Evolutionary conservation across 1,284 basidiomycete genomes (phyloP).

Genomic region (Rhodofomes roseus): DNA sequence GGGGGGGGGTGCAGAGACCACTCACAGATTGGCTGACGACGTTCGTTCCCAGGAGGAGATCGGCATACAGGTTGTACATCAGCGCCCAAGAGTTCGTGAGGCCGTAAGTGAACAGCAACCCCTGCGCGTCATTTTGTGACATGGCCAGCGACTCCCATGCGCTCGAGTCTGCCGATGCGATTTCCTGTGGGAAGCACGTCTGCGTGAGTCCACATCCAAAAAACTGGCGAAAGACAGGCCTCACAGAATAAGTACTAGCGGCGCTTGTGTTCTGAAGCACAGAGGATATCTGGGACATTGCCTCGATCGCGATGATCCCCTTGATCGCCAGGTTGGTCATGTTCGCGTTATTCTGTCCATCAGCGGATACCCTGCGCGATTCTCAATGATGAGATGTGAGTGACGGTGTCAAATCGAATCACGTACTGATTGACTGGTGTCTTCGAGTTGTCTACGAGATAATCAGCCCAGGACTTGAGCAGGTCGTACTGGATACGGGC

Average conservation of each 20-base stretch:
- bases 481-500: conserved; percentile 39
- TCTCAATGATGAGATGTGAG: conserved; percentile 13
- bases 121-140: conserved; percentile 30
- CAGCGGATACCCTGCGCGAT: conserved; percentile 63
- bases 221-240: conserved; percentile 10
- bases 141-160: conserved; percentile 28
- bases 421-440: conserved; percentile 47
- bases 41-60: conserved; percentile 44
- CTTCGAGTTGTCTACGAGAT: conserved; percentile 57
- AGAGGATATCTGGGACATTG: conserved; percentile 55
- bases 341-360: conserved; percentile 44
- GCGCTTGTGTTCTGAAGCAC: conserved; percentile 44
- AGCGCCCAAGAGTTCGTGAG: conserved; percentile 50
- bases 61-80: conserved; percentile 63
- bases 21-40: conserved; percentile 20
- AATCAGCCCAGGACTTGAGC: conserved; percentile 67
- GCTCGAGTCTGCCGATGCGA: conserved; percentile 18
- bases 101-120: conserved; percentile 38
- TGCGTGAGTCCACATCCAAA: background rate
- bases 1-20: background rate
- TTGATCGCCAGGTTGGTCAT: conserved; percentile 78
- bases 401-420: background rate
- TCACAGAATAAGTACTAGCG: conserved; percentile 46
- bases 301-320: conserved; percentile 63
- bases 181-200: conserved; percentile 6